phyloP scores from a whole-genome alignment of 2,329 filamentous ascomycete species.

The Fragosphaeria purpurea region DNA sequence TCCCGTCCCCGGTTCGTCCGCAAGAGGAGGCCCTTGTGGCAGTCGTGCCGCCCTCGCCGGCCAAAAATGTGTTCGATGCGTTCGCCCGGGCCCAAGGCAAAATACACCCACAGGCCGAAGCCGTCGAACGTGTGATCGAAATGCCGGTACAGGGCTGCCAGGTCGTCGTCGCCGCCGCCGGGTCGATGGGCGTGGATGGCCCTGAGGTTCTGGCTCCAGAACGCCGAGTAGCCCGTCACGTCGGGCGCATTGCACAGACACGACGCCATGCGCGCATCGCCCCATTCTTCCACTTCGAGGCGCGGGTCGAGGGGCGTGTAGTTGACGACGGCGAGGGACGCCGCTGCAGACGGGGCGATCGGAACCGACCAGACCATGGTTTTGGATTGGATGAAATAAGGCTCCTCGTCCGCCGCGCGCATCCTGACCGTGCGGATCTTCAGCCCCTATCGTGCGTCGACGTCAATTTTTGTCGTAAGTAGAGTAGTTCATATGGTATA shows the following conservation, averaged over 20 bases:
- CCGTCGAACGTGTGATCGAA: background rate
- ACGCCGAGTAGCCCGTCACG: conserved; percentile 1
- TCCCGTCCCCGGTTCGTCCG: background rate
- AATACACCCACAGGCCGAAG: background rate
- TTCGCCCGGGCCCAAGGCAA: background rate
- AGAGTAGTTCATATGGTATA: no score
- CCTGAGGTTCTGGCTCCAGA: background rate
- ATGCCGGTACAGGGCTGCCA: background rate
- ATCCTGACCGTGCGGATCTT: background rate
- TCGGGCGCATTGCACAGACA: background rate
- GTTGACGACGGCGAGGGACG: background rate
- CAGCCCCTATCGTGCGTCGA: background rate
- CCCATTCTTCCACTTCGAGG: background rate
- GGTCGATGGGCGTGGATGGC: background rate
- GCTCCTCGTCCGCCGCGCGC: background rate
- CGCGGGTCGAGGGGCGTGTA: background rate
- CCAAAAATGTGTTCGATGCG: background rate
- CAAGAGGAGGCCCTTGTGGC: background rate
- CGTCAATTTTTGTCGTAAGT: no score
- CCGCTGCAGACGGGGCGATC: background rate
- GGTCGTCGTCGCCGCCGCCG: background rate
- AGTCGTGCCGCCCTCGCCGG: background rate
- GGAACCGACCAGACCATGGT: background rate
- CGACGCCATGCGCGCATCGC: background rate
- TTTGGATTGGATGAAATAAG: background rate